These are phyloP conservation scores for Phytophthora nicotianae DNA, from an alignment of 352 stramenopile genomes.

Conservation along the genomic window DNA sequence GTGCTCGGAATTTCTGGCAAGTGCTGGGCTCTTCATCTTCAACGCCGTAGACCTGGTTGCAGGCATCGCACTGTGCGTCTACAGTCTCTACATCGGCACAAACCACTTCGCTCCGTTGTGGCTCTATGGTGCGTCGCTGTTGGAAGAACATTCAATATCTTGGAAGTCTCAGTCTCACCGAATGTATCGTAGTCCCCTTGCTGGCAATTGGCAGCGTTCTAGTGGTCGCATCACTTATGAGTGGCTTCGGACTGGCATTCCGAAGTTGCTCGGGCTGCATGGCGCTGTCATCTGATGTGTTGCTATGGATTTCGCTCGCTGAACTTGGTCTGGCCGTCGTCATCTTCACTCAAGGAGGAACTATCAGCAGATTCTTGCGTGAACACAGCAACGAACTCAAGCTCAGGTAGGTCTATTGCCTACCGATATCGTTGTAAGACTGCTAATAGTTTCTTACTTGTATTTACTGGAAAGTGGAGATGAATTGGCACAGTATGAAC, in stretches of 20 bases:
- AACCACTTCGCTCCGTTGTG: constrained; percentile 72
- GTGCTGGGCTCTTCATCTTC: constrained; percentile 73
- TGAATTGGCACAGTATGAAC: constrained; percentile 60
- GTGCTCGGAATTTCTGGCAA: constrained; percentile 54
- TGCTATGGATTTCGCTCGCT: constrained; percentile 66
- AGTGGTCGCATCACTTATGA: constrained; percentile 61
- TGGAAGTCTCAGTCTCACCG: background rate
- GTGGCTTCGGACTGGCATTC: constrained; percentile 63
- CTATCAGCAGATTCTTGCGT: constrained; percentile 72
- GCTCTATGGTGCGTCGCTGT: constrained; percentile 58
- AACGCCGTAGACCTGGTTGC: constrained; percentile 78
- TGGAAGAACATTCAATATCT: background rate
- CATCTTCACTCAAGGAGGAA: constrained; percentile 71
- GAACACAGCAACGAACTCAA: constrained; percentile 72
- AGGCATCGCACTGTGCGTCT: constrained; percentile 60
- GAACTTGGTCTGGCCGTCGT: constrained; percentile 77
- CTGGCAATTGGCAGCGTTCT: constrained; percentile 58
- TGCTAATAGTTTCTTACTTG: background rate
- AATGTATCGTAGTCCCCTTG: constrained; percentile 46
- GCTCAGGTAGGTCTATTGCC: constrained; percentile 43
- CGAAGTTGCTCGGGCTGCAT: constrained; percentile 53
- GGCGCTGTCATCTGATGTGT: constrained; percentile 57
- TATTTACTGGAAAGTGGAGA: constrained; percentile 21
- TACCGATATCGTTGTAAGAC: background rate
- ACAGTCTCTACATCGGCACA: constrained; percentile 68